Percentiles rank a stretch among this genome's conserved stretches.
Evolutionary conservation across 257 asterid species (phyloP).

Genomic region (Nemophila menziesii): DNA sequence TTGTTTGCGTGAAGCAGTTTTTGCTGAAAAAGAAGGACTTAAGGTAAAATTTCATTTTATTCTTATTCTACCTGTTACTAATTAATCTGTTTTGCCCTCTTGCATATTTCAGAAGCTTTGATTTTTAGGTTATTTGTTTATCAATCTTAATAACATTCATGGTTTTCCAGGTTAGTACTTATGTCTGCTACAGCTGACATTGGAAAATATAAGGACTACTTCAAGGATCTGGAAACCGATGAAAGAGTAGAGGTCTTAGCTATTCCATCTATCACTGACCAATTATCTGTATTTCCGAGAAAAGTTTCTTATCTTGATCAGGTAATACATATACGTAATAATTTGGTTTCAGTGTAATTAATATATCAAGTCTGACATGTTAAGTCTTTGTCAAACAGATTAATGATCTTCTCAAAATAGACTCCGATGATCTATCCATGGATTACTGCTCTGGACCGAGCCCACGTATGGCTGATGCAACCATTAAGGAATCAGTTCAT

Average conservation of each 20-base stretch:
- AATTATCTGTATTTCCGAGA: constrained; percentile 44
- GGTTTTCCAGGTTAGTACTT: constrained; percentile 75
- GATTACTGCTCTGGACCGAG: constrained; percentile 67
- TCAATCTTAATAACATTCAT: constrained; percentile 10
- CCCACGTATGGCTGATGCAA: constrained; percentile 54
- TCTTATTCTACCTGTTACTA: neutral
- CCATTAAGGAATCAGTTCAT: constrained; percentile 50
- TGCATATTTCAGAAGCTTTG: no score
- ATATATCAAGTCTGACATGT: neutral
- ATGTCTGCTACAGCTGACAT: constrained; percentile 98
- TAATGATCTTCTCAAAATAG: constrained; percentile 48
- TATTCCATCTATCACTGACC: constrained; percentile 56
- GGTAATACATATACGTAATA: constrained; percentile 26
- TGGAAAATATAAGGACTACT: constrained; percentile 74
- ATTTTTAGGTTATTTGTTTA: neutral
- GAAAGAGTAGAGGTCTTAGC: constrained; percentile 89
- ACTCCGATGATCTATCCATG: constrained; percentile 37
- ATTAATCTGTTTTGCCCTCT: neutral
- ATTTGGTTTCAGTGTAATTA: neutral
- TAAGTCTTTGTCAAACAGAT: constrained; percentile 33
- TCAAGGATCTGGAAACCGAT: constrained; percentile 78
- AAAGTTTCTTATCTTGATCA: constrained; percentile 71
- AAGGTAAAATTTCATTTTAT: constrained; percentile 32
- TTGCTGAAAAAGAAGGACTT: constrained; percentile 51
- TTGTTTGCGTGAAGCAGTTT: constrained; percentile 87